Percentiles rank a stretch among this genome's conserved stretches.
These are phyloP conservation scores for Priceomyces castillae DNA, from an alignment of 805 yeast species.

Conservation along the genomic window DNA sequence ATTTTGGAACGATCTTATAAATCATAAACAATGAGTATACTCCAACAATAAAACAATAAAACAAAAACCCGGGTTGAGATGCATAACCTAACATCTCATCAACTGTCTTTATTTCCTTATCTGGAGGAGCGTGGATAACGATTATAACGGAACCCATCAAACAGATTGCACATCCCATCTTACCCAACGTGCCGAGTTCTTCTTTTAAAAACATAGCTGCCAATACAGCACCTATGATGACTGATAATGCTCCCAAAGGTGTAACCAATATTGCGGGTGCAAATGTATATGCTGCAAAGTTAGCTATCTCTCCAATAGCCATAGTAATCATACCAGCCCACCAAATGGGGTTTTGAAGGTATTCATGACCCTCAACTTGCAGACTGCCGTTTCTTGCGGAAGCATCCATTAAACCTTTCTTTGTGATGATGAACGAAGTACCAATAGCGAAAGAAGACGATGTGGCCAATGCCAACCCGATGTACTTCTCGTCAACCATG, in stretches of 20 bases:
- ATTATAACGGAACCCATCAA: slow-evolving; percentile 84
- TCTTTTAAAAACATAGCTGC: slow-evolving; percentile 84
- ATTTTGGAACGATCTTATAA: slow-evolving; percentile 74
- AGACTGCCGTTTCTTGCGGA: slow-evolving; percentile 54
- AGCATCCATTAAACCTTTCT: slow-evolving; percentile 77
- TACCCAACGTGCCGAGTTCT: slow-evolving; percentile 83
- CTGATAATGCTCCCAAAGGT: slow-evolving; percentile 87
- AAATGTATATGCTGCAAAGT: slow-evolving; percentile 91
- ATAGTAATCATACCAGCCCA: slow-evolving; percentile 88
- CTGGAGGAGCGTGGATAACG: slow-evolving; percentile 92
- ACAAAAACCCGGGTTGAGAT: slow-evolving; percentile 68
- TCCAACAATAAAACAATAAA: slow-evolving; percentile 62
- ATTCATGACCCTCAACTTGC: slow-evolving; percentile 69
- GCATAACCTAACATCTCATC: slow-evolving; percentile 85
- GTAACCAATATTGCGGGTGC: slow-evolving; percentile 93
- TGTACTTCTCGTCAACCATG: slow-evolving; percentile 76
- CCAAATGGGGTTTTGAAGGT: slow-evolving; percentile 84
- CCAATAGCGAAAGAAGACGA: slow-evolving; percentile 88
- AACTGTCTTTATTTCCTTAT: slow-evolving; percentile 81
- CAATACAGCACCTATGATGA: slow-evolving; percentile 85
- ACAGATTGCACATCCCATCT: slow-evolving; percentile 91
- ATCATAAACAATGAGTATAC: slow-evolving; percentile 75
- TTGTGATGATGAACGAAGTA: slow-evolving; percentile 83
- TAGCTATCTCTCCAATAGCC: slow-evolving; percentile 91
- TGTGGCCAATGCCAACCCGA: slow-evolving; percentile 85